Evolutionary conservation across 495 filamentous ascomycete species (phyloP), one percentile per base, ranked within the genome.

Genomic region (Penicillium crystallinum): DNA sequence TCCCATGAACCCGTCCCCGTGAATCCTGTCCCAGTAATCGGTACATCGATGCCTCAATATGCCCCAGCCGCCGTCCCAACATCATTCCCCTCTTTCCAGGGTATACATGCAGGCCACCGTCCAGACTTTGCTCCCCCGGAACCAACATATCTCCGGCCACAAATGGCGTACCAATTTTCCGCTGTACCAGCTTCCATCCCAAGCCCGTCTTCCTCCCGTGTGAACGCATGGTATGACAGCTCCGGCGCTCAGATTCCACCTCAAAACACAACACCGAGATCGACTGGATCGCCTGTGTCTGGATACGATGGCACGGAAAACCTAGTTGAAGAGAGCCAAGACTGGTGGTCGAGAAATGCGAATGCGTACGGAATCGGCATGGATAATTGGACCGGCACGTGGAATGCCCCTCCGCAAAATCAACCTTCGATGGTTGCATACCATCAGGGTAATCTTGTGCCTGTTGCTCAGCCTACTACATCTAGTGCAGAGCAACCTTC

Each of bases 311-410:
- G 68, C 6, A 63, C 77, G 4, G 75, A 79, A 9, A 72, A 73
- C 5, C 54, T 80, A 18, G 73, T 82, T 6, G 73, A 77, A 41
- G 75, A 80, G 37, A 79, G 74, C 49, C 81, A 81, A 43, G 75
- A 82, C 31, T 84, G 81, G 81, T 83, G 80, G 81, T 61, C 78
- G 36, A 65, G 69, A 6, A 79, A 82, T 54, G 68, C 78, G 9
- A 69, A 67, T 17, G 64, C 65, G 6, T 56, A 79, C 35, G 65
- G 62, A 7, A 50, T 77, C 11, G 77, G 71, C 9, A 71, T 77
- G 47, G 77, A 76, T 17, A 76, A 70, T 44, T 83, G 81, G 81
- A 59, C 50, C 12, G 56, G 46, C 4, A 33, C 46, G 9, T 65
- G 63, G 63, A 54, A 41, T 34, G 18, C 56, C 9, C n/a, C 38